Base-by-base conservation (phyloP, 2,329 filamentous ascomycete species). In the Cercospora zeae-maydis region DNA sequence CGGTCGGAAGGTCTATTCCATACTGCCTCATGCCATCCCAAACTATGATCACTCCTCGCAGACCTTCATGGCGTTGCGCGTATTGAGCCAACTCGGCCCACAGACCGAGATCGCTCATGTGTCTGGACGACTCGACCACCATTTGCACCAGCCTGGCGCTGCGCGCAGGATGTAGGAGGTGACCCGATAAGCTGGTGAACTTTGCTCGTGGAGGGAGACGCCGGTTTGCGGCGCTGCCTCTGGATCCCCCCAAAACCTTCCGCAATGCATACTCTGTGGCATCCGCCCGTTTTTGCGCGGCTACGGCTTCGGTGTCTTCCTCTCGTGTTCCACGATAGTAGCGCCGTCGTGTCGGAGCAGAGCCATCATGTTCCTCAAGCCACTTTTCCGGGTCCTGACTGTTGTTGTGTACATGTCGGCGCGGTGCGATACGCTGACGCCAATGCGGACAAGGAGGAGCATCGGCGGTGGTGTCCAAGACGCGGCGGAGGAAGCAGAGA, bases 41-140 rank as follows among this genome's bases (percentile, higher is more conserved):
- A 4, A 82, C 74, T 6, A 75, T 72, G n/a, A 68, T 52, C 4
- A 81, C 74, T 10, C 81, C 82, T 19, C 69, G 59, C 19, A 67
- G 53, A 0, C 81, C 79, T 65, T 81, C 69, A 14, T 78, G 62
- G 47, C 80, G 73, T 51, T 78, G 73, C 53, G 76, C 71, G 45
- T 76, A 77, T 24, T 77, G 73, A 16, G 83, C 69, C 10, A 78
- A 69, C 45, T 75, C 69, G 1, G 75, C 72, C 79, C 80, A 83
- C 27, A 77, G 60, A 11, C 68, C 63, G 36, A 76, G 64, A 53
- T 79, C 74, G 9, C 70, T 27, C 21, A 49, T 33, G 58, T 75
- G 66, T n/a, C 68, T 58, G 1, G 67, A 55, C 7, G 69, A 52
- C 58, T 79, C 75, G 8, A 79, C 65, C 8, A 78, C 66, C 37